Evolutionary conservation across 768 basidiomycete species (phyloP).

Genomic region (Psilocybe cubensis): DNA sequence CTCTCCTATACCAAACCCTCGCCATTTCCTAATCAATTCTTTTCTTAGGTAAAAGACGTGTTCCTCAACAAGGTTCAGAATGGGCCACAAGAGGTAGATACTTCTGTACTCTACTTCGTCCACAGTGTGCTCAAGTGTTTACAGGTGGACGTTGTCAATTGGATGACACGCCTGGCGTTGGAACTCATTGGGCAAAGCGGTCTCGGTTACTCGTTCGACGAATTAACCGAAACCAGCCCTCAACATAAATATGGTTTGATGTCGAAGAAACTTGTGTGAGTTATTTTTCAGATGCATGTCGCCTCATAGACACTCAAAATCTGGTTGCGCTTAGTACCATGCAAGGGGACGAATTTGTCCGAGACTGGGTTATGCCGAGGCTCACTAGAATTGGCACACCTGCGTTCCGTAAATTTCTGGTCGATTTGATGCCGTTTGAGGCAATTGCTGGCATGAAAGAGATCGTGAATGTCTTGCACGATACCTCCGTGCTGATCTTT

Average conservation of each 20-base stretch:
- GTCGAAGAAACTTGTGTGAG: conserved; percentile 34
- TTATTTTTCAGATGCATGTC: neutral
- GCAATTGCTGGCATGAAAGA: conserved; percentile 32
- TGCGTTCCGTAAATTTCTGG: conserved; percentile 32
- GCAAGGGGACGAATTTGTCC: neutral
- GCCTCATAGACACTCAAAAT: no score
- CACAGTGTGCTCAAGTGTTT: conserved; percentile 14
- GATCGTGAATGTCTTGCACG: conserved; percentile 37
- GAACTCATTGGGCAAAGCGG: conserved; percentile 54
- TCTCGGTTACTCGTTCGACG: conserved; percentile 44
- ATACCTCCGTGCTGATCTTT: conserved; percentile 38
- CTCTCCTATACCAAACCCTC: no score
- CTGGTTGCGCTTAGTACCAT: neutral
- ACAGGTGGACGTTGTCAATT: conserved; percentile 37
- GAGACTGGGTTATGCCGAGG: conserved; percentile 13
- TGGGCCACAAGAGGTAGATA: conserved; percentile 35
- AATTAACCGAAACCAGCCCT: conserved; percentile 31
- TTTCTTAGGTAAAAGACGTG: conserved; percentile 27
- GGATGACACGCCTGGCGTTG: conserved; percentile 46
- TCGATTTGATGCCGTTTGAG: conserved; percentile 35
- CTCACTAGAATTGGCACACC: conserved; percentile 27
- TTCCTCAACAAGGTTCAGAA: conserved; percentile 25
- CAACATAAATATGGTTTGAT: conserved; percentile 33
- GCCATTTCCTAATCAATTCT: neutral
- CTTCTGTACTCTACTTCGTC: neutral